Base-by-base conservation (phyloP, 2,329 filamentous ascomycete genomes). In the Elsinoe arachidis region DNA sequence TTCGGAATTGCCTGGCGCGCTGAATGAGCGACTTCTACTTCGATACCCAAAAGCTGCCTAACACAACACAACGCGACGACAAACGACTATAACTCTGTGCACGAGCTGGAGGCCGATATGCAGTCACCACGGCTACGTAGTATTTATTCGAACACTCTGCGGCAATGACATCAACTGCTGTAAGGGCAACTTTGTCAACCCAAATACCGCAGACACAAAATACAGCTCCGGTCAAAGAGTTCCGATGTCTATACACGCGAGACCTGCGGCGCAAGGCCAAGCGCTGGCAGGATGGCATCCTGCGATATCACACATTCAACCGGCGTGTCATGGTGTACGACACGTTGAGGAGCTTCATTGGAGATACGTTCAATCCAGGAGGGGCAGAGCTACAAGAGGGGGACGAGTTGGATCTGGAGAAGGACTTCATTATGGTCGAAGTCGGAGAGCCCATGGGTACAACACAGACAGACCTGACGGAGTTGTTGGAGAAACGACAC, bases 281-380 rank as follows among this genome's bases (percentile, higher is more conserved):
- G 70, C 79, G 88, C 60, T 96, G 91, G 91, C 89, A 95, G 66
- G 91, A 96, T 84, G 91, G 92, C 35, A 84, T 84, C 54, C 80
- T 96, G 60, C 87, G 86, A 62, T 95, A 86, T 62, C 91, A 96
- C 68, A 86, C 87, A 0, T 96, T 95, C 80, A 96, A 96, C 74
- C 88, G 85, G 67, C 84, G 89, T 3, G 77, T 93, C 59, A 95
- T 96, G 88, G 88, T 95, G 5, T 92, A 93, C 65, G 90, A 96
- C 69, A 84, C 88, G 47, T 76, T 81, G 2, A 83, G 87, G 0
- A 89, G 91, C 68, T 89, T 86, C 62, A 80, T 96, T 26, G 91
- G 90, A 2, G 91, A 96, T 69, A 82, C 84, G 33, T 89, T 96
- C 71, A 93, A 88, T 85, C 83, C 83, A 43, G 79, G 84, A 46